Base-by-base conservation (phyloP, 495 filamentous ascomycete genomes). In the Darksidea phi region DNA sequence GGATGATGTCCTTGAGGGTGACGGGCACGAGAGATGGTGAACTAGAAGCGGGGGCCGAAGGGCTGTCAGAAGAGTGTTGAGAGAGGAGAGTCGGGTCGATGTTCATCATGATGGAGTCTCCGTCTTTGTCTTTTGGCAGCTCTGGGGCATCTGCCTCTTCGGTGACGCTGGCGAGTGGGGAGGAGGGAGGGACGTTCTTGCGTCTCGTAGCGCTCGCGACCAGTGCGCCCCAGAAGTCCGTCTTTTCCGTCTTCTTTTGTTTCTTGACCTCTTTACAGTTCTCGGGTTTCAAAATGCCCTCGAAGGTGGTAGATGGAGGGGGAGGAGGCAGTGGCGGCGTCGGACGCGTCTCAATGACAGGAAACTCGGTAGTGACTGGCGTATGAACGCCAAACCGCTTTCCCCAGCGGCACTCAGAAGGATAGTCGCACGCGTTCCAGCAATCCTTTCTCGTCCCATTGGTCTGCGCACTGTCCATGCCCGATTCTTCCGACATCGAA, bases 381-480 rank as follows among this genome's bases (percentile, higher is more conserved):
- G 68, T 67, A 32, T 70, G 64, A 0, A 66, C 49, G 20, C 61
- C 64, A 36, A 55, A 69, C 34, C 66, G 63, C 7, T 48, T 66
- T 10, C 71, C 74, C 72, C 73, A 75, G 24, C 73, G 67, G 47
- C 73, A 75, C 56, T 76, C 74, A 46, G 60, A 67, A 1, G 73
- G 74, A 42, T 73, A 76, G 47, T 75, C 72, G 55, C 74, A 75
- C 13, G 3, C 37, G 48, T 61, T 48, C 66, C 68, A 73, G 62
- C 74, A 76, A 49, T 72, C 58, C 47, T 75, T 76, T 54, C 21
- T 28, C 28, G 51, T 7, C 59, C 23, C 43, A 48, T 8, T n/a
- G 17, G 47, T 47, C 24, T 15, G 4, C n/a, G 6, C 46, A 8
- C 21, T 49, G 5, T 28, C 21, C 24, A 7, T 18, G 8, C 24